Conservation (phyloP, 2,329 filamentous ascomycete genomes). For the Penicillium occitanis region DNA sequence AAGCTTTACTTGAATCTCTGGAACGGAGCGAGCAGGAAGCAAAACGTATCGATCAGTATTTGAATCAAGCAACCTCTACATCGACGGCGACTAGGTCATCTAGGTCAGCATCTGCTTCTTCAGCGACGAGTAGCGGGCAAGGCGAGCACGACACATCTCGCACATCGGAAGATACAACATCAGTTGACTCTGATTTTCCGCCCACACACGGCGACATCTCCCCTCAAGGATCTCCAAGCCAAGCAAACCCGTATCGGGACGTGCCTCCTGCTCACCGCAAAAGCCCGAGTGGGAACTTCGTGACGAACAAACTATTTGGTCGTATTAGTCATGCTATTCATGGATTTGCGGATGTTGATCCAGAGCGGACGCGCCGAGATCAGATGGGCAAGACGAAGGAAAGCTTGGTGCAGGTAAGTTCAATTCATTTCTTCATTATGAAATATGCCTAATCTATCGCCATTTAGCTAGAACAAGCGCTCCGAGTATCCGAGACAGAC, state of each 20-base stretch:
- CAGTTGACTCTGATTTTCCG: constrained; percentile 94
- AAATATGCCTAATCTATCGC: constrained; percentile 13
- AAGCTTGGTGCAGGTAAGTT: constrained; percentile 63
- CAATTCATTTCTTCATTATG: not conserved
- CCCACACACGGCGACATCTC: constrained; percentile 76
- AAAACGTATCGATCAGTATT: constrained; percentile 87
- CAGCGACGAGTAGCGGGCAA: constrained; percentile 43
- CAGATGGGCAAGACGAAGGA: constrained; percentile 95
- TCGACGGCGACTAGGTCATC: constrained; percentile 50
- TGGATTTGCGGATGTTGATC: constrained; percentile 93
- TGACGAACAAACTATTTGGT: constrained; percentile 90
- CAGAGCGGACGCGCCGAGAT: constrained; percentile 86
- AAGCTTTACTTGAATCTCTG: constrained; percentile 75
- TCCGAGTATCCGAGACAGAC: constrained; percentile 83
- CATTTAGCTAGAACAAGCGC: constrained; percentile 79
- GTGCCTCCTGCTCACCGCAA: constrained; percentile 66
- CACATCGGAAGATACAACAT: constrained; percentile 73
- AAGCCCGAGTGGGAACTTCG: constrained; percentile 80
- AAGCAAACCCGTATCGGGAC: constrained; percentile 59
- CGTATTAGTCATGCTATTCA: constrained; percentile 93
- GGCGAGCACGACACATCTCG: constrained; percentile 52
- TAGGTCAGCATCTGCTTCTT: constrained; percentile 64
- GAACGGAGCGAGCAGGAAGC: constrained; percentile 92
- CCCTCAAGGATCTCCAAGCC: constrained; percentile 65
- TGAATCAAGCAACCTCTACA: constrained; percentile 62